phyloP scores from a whole-genome alignment of 116 monocot genomes.

The Trichopus zeylanicus region DNA sequence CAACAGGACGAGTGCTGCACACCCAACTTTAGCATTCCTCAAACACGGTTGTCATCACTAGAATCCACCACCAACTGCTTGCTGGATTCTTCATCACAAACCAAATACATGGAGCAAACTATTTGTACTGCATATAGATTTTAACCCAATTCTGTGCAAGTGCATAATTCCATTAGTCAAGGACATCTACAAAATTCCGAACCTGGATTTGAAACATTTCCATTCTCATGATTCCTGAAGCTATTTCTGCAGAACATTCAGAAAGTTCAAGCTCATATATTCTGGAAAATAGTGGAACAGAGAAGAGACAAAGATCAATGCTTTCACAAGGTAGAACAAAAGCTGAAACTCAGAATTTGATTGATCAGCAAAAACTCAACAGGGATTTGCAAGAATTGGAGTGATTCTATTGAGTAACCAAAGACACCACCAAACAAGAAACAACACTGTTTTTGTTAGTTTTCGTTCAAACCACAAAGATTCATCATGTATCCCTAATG shows the following conservation, averaged over 20 bases:
- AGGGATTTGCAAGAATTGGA: conserved; percentile 5
- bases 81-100: not conserved
- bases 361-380: no score
- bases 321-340: not conserved
- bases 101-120: no score
- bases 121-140: no score
- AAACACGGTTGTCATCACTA: not conserved
- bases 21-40: not conserved
- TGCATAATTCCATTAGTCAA: no score
- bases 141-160: no score
- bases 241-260: no score
- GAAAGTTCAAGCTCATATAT: no score
- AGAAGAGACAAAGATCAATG: no score
- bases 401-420: conserved; percentile 7
- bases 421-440: not conserved
- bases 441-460: not conserved
- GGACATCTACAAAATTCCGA: no score
- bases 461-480: not conserved
- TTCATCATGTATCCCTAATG: conserved; percentile 22
- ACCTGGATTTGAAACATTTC: no score
- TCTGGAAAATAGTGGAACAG: no score
- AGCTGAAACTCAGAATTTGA: not conserved
- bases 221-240: no score
- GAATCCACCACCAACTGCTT: conserved; percentile 6
- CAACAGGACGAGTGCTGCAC: not conserved